These are phyloP conservation scores for Centella asiatica DNA, from an alignment of 129 eudicot species.

Conservation along the genomic window DNA sequence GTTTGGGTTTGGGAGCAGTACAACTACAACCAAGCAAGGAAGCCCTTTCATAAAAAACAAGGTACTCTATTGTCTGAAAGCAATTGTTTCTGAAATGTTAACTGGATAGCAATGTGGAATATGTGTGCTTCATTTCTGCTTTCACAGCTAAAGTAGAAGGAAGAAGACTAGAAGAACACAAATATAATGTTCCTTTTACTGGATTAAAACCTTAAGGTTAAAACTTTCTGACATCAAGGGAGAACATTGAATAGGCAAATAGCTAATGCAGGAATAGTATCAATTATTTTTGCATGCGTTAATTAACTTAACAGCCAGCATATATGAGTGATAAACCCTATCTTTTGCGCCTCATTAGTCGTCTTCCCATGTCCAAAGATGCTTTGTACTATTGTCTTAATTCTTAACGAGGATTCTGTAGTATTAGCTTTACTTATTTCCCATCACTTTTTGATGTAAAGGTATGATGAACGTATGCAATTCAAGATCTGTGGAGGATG, in stretches of 20 bases:
- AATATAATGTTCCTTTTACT: background rate
- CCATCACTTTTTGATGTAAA: conserved; percentile 10
- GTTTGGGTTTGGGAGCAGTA: conserved; percentile 61
- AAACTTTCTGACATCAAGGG: background rate
- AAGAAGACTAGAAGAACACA: no score
- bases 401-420: background rate
- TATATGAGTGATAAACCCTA: background rate
- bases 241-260: background rate
- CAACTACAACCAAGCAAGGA: conserved; percentile 46
- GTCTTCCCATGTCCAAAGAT: background rate
- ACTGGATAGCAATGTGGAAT: background rate
- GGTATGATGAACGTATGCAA: conserved; percentile 12
- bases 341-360: background rate
- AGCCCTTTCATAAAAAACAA: conserved; percentile 24
- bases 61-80: conserved; percentile 10
- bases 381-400: background rate
- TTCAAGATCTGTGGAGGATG: background rate
- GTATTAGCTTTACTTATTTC: background rate
- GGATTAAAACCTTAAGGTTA: background rate
- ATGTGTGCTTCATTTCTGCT: background rate
- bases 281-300: background rate
- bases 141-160: background rate
- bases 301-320: background rate
- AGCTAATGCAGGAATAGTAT: background rate
- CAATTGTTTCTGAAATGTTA: background rate